A percentile compares a stretch with the other conserved stretches of the same genome.
phyloP scores from a whole-genome alignment of 2,329 filamentous ascomycete genomes.

The Penicillium polonicum region DNA sequence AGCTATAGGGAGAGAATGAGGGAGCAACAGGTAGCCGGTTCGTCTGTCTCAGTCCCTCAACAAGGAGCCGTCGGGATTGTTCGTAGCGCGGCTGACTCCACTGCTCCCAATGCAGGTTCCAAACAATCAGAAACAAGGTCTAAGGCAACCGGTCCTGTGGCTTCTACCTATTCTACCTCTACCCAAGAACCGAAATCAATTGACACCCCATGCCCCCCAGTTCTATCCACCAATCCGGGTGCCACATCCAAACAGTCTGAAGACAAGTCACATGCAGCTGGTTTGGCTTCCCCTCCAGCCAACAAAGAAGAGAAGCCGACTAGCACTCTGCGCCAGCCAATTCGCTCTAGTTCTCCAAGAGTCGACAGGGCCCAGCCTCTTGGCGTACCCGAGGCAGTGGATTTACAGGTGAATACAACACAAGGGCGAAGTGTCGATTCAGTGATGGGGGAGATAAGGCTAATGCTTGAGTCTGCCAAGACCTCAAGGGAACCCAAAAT shows the following conservation, averaged over 20 bases:
- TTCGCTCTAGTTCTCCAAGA: not conserved
- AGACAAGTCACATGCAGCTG: not conserved
- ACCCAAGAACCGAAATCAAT: not conserved
- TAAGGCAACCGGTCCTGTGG: not conserved
- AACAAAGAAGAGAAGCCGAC: not conserved
- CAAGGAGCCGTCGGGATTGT: not conserved
- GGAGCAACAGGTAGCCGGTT: not conserved
- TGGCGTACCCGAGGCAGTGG: not conserved
- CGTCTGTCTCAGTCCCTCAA: not conserved
- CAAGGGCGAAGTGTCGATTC: not conserved
- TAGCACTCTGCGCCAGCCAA: not conserved
- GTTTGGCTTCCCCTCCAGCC: not conserved
- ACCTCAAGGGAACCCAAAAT: not conserved
- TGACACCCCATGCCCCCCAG: not conserved
- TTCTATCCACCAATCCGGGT: not conserved
- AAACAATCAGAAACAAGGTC: not conserved
- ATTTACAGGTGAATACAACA: not conserved
- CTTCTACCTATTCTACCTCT: not conserved
- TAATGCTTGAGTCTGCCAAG: not conserved
- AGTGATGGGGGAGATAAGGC: not conserved
- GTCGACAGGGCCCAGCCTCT: not conserved
- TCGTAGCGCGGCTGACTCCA: not conserved
- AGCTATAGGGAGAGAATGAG: not conserved
- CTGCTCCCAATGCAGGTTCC: not conserved
- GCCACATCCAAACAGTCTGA: not conserved